Conservation (phyloP, 2,329 filamentous ascomycete genomes). For the Apiospora rasikravindrae region DNA sequence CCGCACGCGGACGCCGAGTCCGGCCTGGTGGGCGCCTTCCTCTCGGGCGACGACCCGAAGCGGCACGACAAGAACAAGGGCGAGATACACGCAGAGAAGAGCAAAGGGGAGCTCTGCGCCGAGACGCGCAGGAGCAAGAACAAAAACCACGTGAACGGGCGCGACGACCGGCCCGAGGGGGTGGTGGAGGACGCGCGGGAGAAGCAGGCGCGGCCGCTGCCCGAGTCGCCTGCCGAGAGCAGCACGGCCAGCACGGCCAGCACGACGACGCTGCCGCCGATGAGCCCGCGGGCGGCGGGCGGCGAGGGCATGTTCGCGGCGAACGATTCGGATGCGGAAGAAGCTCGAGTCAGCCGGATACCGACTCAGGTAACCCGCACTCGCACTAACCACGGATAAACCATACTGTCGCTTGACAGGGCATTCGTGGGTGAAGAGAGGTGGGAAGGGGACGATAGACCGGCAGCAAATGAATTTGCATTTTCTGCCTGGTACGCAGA, state of each 20-base stretch:
- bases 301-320: neutral
- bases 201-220: neutral
- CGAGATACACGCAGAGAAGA: slow-evolving; percentile 11
- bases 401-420: neutral
- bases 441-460: neutral
- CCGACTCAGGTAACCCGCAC: neutral
- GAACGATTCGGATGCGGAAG: neutral
- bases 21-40: slow-evolving; percentile 13
- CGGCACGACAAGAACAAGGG: neutral
- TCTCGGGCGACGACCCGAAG: slow-evolving; percentile 11
- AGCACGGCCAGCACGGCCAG: neutral
- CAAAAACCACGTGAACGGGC: neutral
- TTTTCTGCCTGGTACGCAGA: neutral
- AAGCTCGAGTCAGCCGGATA: neutral
- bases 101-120: neutral
- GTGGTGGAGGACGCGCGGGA: neutral
- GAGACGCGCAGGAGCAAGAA: neutral
- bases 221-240: neutral
- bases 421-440: neutral
- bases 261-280: neutral
- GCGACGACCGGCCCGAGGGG: neutral
- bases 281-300: neutral
- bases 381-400: neutral
- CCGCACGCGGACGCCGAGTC: slow-evolving; percentile 12
- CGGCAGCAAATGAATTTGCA: neutral